Percentiles rank a stretch among this genome's conserved stretches.
These are phyloP conservation scores for Sporothrix pallida DNA, from an alignment of 2,329 filamentous ascomycete genomes.

Conservation along the genomic window DNA sequence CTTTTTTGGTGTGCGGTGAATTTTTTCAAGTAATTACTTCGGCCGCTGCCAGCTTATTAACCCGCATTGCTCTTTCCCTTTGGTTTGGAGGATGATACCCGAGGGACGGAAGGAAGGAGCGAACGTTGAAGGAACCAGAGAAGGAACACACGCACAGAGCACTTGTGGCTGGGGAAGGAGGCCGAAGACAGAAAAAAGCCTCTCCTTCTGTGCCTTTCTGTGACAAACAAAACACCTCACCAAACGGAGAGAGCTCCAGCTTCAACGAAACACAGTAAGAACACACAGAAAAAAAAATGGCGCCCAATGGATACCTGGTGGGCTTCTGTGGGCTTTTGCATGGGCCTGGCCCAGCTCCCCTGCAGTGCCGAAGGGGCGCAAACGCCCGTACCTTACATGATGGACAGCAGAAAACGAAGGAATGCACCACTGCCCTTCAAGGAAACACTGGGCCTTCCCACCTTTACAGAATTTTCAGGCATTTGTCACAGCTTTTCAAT, in stretches of 20 bases:
- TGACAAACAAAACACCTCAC: not conserved
- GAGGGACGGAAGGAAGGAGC: not conserved
- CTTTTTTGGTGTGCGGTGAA: not conserved
- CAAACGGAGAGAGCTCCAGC: not conserved
- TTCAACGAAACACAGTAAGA: not conserved
- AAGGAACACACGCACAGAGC: conserved; percentile 9
- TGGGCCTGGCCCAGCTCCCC: not conserved
- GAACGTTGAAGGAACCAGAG: conserved; percentile 16
- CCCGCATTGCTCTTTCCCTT: not conserved
- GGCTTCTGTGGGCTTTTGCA: not conserved
- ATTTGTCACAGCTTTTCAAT: not conserved
- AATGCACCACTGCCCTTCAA: conserved; percentile 7
- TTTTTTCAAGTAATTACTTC: not conserved
- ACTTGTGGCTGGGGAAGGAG: conserved; percentile 12
- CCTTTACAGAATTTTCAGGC: not conserved
- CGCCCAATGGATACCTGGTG: not conserved
- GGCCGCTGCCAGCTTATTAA: not conserved
- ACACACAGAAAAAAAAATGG: not conserved
- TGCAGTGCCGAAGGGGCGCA: conserved; percentile 18
- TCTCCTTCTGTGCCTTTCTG: not conserved
- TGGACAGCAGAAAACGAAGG: not conserved
- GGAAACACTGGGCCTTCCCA: conserved; percentile 1
- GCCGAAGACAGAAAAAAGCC: not conserved
- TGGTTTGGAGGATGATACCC: not conserved
- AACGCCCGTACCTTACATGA: conserved; percentile 24